These are phyloP conservation scores for Pleurotus salmoneostramineus DNA, from an alignment of 768 basidiomycete genomes.

Conservation along the genomic window DNA sequence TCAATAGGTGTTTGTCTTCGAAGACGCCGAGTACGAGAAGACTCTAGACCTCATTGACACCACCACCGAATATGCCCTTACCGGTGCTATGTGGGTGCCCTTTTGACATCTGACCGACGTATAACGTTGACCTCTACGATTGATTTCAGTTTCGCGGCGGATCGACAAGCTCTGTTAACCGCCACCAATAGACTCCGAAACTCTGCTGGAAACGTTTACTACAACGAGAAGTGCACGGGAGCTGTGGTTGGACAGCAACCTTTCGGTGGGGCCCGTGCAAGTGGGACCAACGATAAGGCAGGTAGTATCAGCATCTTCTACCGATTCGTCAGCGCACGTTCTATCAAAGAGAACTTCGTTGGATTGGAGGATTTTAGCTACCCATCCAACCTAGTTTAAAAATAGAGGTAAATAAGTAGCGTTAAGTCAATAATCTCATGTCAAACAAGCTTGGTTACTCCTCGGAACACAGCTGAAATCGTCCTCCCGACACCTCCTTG, in stretches of 20 bases:
- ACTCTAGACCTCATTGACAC: constrained; percentile 84
- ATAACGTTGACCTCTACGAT: constrained; percentile 9
- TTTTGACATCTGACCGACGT: neutral
- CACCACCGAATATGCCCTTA: constrained; percentile 86
- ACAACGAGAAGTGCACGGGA: constrained; percentile 97
- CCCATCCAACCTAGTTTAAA: constrained; percentile 78
- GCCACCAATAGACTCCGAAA: constrained; percentile 85
- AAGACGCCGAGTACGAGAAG: constrained; percentile 83
- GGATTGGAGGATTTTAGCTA: constrained; percentile 77
- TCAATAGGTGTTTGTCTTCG: constrained; percentile 76
- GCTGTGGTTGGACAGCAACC: constrained; percentile 98
- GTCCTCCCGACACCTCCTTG: too few species aligned
- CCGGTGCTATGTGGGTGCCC: constrained; percentile 81
- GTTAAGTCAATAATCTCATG: neutral
- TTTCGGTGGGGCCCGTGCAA: constrained; percentile 90
- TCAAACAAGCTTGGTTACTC: neutral
- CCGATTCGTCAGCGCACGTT: constrained; percentile 83
- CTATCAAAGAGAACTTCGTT: constrained; percentile 97
- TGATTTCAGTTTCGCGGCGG: constrained; percentile 66
- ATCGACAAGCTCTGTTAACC: constrained; percentile 74
- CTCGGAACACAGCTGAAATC: too few species aligned
- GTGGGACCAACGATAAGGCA: constrained; percentile 98
- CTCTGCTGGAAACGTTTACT: constrained; percentile 95
- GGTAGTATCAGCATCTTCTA: constrained; percentile 69
- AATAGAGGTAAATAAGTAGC: neutral